These are phyloP conservation scores for Dipodascopsis tothii DNA, from an alignment of 805 yeast genomes.

Conservation along the genomic window DNA sequence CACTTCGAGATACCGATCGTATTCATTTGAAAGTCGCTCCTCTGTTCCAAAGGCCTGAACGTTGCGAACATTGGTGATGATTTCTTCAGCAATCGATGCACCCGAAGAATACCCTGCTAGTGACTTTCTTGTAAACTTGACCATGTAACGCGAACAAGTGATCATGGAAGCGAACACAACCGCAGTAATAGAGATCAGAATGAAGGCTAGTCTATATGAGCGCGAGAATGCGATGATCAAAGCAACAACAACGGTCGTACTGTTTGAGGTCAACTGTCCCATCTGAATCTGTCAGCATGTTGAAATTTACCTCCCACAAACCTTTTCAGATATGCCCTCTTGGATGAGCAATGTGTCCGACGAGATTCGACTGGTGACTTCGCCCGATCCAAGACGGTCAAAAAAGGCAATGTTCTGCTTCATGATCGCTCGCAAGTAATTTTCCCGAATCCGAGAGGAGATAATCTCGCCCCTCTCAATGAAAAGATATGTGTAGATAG, in stretches of 20 bases:
- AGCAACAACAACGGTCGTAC: conserved; percentile 35
- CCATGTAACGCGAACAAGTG: conserved; percentile 28
- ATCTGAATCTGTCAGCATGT: no score
- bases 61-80: conserved; percentile 34
- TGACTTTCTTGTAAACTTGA: conserved; percentile 4
- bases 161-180: conserved; percentile 29
- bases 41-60: conserved; percentile 39
- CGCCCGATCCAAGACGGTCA: conserved; percentile 39
- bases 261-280: conserved; percentile 29
- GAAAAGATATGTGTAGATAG: conserved; percentile 32
- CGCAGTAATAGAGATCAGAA: conserved; percentile 30
- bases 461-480: conserved; percentile 38
- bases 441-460: conserved; percentile 36
- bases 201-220: conserved; percentile 34
- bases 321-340: conserved; percentile 38
- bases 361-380: conserved; percentile 41
- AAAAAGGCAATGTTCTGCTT: conserved; percentile 39
- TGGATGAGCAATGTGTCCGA: conserved; percentile 36
- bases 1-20: conserved; percentile 27
- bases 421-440: conserved; percentile 33
- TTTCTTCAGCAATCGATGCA: conserved; percentile 36
- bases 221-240: conserved; percentile 33
- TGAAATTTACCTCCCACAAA: no score
- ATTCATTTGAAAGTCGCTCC: conserved; percentile 30
- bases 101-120: conserved; percentile 11